Conservation (phyloP, 495 filamentous ascomycete species). For the Penicillium desertorum region DNA sequence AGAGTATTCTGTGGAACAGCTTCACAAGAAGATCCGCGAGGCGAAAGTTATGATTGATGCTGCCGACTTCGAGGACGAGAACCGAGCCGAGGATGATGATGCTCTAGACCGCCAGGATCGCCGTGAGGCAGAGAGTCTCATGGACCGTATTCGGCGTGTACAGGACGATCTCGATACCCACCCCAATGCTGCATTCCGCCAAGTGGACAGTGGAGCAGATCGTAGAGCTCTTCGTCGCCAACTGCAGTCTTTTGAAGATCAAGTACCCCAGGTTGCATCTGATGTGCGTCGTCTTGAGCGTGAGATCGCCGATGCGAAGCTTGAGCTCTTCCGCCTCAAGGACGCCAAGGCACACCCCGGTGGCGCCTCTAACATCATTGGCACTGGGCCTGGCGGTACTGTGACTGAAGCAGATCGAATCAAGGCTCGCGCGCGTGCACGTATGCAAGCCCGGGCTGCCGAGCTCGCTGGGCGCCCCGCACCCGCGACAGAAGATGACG, state of each 20-base stretch:
- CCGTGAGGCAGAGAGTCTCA: conserved; percentile 90
- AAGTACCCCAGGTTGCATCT: conserved; percentile 87
- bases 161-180: conserved; percentile 97
- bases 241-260: conserved; percentile 82
- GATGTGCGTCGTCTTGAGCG: conserved; percentile 89
- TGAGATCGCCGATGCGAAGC: conserved; percentile 83
- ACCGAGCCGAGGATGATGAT: conserved; percentile 85
- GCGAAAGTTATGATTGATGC: conserved; percentile 95
- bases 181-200: conserved; percentile 71
- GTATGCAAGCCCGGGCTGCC: conserved; percentile 97
- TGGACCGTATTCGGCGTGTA: conserved; percentile 85
- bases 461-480: conserved; percentile 82
- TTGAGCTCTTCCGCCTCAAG: conserved; percentile 91
- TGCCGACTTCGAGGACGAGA: conserved; percentile 95
- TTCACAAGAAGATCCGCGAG: conserved; percentile 91
- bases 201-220: conserved; percentile 81
- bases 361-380: conserved; percentile 78
- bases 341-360: conserved; percentile 92
- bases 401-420: conserved; percentile 93
- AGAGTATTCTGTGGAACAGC: conserved; percentile 80
- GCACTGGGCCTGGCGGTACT: conserved; percentile 87
- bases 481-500: conserved; percentile 59
- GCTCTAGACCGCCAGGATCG: conserved; percentile 86
- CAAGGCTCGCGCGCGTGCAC: conserved; percentile 91
- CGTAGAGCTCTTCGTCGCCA: conserved; percentile 81